Evolutionary conservation across 140 eudicot species (phyloP), one percentile per base, ranked within the genome.

Genomic region (Erigeron philadelphicus): DNA sequence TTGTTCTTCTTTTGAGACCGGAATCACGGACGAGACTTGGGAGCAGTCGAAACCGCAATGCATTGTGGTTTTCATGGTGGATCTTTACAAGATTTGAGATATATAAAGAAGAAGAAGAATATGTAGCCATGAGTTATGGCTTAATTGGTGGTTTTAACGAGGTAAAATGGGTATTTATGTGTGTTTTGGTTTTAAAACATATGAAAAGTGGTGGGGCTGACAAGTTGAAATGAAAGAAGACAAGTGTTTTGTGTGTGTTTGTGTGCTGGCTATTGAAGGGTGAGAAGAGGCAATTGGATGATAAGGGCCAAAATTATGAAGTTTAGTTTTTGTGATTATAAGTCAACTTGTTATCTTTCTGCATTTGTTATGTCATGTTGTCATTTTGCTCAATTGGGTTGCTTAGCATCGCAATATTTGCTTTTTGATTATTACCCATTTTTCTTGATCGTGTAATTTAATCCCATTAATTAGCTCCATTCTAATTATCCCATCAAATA

Each of bases 61-160:
- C 74, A 78, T 72, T 74, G 44, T 71, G 49, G 76, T 13, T 50
- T 53, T 69, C 70, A 17, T 76, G 80, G 66, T 15, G 47, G 73
- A 58, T 48, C 17, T 8, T 65, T 41, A 66, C 58, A 16, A 78
- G 68, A 66, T 61, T 64, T 3, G 77, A 77, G 49, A 71, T 64
- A 3, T 64, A 71, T 3, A 70, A 70, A 71, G 68, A 74, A 19
- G 68, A 74, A 19, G 75, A 74, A 56, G 66, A 43, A 46, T 42
- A 25, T 41, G 81, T 11, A 64, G 82, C 66, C 78, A 72, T 71
- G 53, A 13, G 38, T 11, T 52, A 21, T 57, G 15, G 50, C 17
- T 6, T 31, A 7, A 7, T 21, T 40, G 43, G 59, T 56, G 63
- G 7, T 17, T 41, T 40, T 38, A 16, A 54, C 58, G 58, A 16